These are phyloP conservation scores for Aspergillus fischeri DNA, from an alignment of 2,329 filamentous ascomycete species.

Conservation along the genomic window DNA sequence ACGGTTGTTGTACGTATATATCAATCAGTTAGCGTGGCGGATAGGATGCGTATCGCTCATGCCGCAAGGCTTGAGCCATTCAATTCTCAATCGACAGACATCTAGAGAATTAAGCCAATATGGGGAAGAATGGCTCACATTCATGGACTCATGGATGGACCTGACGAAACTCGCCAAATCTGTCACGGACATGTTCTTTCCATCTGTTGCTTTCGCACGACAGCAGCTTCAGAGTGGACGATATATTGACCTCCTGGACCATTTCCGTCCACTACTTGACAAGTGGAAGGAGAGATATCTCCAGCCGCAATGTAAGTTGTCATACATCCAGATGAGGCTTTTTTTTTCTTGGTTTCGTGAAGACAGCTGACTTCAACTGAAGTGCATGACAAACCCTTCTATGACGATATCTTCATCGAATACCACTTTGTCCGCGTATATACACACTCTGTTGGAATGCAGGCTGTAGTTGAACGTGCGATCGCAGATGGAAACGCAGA, in stretches of 20 bases:
- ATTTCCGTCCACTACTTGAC: conserved; percentile 35
- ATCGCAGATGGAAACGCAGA: conserved; percentile 34
- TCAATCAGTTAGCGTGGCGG: conserved; percentile 50
- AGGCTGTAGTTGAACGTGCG: conserved; percentile 54
- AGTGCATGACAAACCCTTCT: conserved; percentile 34
- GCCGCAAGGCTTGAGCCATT: conserved; percentile 40
- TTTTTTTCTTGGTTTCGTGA: background rate
- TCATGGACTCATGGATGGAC: conserved; percentile 52
- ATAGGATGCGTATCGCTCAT: conserved; percentile 51
- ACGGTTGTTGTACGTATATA: conserved; percentile 44
- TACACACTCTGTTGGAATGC: conserved; percentile 48
- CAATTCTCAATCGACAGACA: conserved; percentile 28
- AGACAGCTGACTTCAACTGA: background rate
- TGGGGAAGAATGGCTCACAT: conserved; percentile 47
- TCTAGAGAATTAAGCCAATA: conserved; percentile 35
- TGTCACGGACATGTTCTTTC: conserved; percentile 52
- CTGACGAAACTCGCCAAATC: conserved; percentile 48
- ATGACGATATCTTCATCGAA: conserved; percentile 52
- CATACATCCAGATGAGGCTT: background rate
- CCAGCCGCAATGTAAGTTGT: conserved; percentile 22
- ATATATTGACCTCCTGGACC: conserved; percentile 47
- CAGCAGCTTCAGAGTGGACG: conserved; percentile 43
- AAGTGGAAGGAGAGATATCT: conserved; percentile 38
- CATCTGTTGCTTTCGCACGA: conserved; percentile 34
- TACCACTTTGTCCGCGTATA: conserved; percentile 47